A percentile compares a stretch with the other conserved stretches of the same genome.
These are phyloP conservation scores for Paraconiothyrium sp. DNA, from an alignment of 2,329 filamentous ascomycete genomes.

Conservation along the genomic window DNA sequence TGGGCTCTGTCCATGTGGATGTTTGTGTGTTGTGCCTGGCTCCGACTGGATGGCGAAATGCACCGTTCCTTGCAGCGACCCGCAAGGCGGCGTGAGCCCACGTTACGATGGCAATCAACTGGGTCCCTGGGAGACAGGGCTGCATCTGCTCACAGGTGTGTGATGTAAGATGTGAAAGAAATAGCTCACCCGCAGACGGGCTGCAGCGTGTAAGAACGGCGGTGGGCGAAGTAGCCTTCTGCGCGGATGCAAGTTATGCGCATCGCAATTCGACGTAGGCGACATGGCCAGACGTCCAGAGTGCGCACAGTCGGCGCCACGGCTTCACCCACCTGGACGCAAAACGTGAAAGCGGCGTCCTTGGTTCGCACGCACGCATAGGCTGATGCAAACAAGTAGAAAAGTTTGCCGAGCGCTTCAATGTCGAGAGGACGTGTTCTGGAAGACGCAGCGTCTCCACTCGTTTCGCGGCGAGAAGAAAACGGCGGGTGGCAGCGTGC, in stretches of 20 bases:
- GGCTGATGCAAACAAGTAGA: not conserved
- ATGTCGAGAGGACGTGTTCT: slow-evolving; percentile 4
- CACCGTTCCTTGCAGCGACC: slow-evolving; percentile 10
- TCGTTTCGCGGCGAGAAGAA: slow-evolving; percentile 16
- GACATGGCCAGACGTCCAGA: not conserved
- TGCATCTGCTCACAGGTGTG: not conserved
- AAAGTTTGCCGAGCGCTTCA: slow-evolving; percentile 11
- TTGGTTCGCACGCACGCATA: not conserved
- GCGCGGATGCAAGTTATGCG: not conserved
- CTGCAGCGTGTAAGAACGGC: not conserved
- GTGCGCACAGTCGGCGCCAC: not conserved
- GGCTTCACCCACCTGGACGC: not conserved
- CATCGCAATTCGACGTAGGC: not conserved
- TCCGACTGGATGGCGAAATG: not conserved
- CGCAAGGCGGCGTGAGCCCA: slow-evolving; percentile 4
- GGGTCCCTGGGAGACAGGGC: slow-evolving; percentile 6
- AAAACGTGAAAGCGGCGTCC: not conserved
- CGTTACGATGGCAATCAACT: slow-evolving; percentile 13
- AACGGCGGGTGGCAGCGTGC: not conserved
- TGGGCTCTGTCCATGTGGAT: not conserved
- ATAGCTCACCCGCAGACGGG: slow-evolving; percentile 18
- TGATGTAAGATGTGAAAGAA: slow-evolving; percentile 11
- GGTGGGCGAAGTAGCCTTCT: not conserved
- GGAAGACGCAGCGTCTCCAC: slow-evolving; percentile 15
- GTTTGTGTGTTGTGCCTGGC: not conserved